These are phyloP conservation scores for Alternaria postmessia DNA, from an alignment of 2,329 filamentous ascomycete genomes.

Conservation along the genomic window DNA sequence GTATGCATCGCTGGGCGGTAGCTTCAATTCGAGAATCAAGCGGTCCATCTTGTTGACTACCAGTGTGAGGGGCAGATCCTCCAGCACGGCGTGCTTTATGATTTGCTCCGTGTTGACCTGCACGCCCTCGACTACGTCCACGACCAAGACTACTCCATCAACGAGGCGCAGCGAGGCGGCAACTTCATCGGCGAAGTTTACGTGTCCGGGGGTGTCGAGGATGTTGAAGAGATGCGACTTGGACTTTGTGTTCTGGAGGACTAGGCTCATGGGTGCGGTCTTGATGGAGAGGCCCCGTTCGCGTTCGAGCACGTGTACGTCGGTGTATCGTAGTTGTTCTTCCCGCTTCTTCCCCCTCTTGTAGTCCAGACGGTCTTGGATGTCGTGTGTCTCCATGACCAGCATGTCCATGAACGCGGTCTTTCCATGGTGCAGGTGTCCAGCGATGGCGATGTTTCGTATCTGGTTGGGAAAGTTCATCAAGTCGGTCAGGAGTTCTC, in stretches of 20 bases:
- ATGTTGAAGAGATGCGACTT: constrained; percentile 97
- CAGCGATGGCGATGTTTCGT: constrained; percentile 88
- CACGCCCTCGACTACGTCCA: constrained; percentile 99
- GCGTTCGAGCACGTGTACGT: constrained; percentile 86
- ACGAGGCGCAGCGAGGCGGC: constrained; percentile 85
- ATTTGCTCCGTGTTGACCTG: constrained; percentile 97
- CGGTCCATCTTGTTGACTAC: constrained; percentile 98
- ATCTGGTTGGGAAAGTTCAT: constrained; percentile 97
- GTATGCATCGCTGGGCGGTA: constrained; percentile 94
- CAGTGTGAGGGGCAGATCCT: constrained; percentile 86
- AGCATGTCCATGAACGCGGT: constrained; percentile 99
- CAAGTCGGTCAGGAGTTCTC: constrained; percentile 91
- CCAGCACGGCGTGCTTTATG: constrained; percentile 92
- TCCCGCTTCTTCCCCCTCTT: constrained; percentile 82
- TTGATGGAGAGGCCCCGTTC: constrained; percentile 93
- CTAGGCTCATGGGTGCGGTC: constrained; percentile 90
- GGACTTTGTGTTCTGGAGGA: constrained; percentile 85
- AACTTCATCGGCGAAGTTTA: constrained; percentile 98
- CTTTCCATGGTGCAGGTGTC: constrained; percentile 96
- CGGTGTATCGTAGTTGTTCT: constrained; percentile 93
- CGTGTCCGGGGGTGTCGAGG: constrained; percentile 94
- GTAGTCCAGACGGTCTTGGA: constrained; percentile 79
- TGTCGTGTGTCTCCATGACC: constrained; percentile 92
- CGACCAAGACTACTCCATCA: constrained; percentile 90
- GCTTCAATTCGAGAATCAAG: constrained; percentile 89